Conservation (phyloP, 148 eudicot genomes). For the Cornus suecica region DNA sequence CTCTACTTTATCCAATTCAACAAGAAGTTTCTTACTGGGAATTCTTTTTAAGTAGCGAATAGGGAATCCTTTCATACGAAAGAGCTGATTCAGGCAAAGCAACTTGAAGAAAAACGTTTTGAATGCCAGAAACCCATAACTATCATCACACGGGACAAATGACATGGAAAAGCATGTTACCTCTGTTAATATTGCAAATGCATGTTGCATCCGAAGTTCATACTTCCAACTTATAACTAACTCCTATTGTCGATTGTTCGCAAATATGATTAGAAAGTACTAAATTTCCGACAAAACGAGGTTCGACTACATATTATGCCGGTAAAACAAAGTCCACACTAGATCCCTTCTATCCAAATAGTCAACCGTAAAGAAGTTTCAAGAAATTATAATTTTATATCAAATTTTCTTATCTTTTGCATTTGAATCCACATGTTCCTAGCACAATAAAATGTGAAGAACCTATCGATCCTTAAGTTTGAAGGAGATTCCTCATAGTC, state of each 20-base stretch:
- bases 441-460: neutral
- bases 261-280: neutral
- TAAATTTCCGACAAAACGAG: neutral
- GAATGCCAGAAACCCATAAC: no score
- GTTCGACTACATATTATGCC: neutral
- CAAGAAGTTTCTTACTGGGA: no score
- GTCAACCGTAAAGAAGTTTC: neutral
- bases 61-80: no score
- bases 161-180: no score
- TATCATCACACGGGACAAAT: no score
- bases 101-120: no score
- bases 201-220: no score
- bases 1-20: no score
- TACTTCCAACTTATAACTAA: no score
- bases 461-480: neutral
- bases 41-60: no score
- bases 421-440: neutral
- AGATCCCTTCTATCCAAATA: neutral
- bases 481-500: neutral
- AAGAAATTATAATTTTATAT: neutral
- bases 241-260: neutral
- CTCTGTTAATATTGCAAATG: no score
- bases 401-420: neutral
- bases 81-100: no score
- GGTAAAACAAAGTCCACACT: neutral